phyloP scores from a whole-genome alignment of 495 filamentous ascomycete genomes.

The Penicillium nucicola region DNA sequence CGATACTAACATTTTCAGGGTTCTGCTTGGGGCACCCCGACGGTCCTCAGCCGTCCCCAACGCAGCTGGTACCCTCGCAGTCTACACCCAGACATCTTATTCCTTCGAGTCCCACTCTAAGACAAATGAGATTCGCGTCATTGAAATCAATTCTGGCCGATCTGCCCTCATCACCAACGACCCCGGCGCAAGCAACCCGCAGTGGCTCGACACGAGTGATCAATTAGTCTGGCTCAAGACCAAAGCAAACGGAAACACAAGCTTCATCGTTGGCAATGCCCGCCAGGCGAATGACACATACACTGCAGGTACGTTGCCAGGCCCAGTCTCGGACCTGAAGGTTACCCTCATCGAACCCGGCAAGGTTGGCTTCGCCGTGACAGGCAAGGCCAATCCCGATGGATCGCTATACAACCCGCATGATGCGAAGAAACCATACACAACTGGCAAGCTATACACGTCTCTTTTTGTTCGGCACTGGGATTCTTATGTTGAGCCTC shows the following conservation, averaged over 20 bases:
- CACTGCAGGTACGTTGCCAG: constrained; percentile 62
- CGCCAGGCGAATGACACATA: constrained; percentile 54
- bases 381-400: constrained; percentile 54
- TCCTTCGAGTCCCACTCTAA: constrained; percentile 79
- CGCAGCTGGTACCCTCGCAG: constrained; percentile 59
- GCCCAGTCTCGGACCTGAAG: constrained; percentile 72
- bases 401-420: constrained; percentile 55
- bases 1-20: constrained; percentile 32
- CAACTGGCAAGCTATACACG: constrained; percentile 53
- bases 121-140: constrained; percentile 67
- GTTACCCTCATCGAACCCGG: constrained; percentile 56
- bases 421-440: constrained; percentile 49
- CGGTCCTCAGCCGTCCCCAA: constrained; percentile 77
- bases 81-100: constrained; percentile 76
- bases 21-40: constrained; percentile 80
- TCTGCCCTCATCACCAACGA: constrained; percentile 66
- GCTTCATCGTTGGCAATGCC: constrained; percentile 56
- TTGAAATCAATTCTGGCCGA: constrained; percentile 68
- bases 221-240: constrained; percentile 66
- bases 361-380: constrained; percentile 68
- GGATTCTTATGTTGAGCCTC: constrained; percentile 58
- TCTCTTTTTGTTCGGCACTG: constrained; percentile 60
- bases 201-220: constrained; percentile 66
- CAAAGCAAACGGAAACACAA: constrained; percentile 65
- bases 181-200: constrained; percentile 61